Evolutionary conservation across 371 early-diverging fungal genomes (phyloP).

Genomic region (Rhizopus stolonifer): DNA sequence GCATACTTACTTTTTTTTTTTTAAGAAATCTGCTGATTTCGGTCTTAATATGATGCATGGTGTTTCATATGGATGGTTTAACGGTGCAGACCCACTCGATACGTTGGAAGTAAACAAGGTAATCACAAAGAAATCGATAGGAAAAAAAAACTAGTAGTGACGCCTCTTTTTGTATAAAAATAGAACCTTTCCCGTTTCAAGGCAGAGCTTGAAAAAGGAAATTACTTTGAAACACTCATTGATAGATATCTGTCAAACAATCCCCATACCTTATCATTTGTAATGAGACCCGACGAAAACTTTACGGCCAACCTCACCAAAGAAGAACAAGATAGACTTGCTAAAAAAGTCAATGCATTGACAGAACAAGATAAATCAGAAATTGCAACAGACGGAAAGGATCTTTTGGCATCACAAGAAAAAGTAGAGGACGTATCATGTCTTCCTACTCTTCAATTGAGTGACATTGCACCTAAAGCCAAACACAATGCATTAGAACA

Average conservation of each 20-base stretch:
- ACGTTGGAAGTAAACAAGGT: conserved; percentile 78
- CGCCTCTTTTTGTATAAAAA: background rate
- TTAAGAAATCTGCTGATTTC: conserved; percentile 83
- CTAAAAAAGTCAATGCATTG: conserved; percentile 56
- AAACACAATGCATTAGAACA: conserved; percentile 69
- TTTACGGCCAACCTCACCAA: conserved; percentile 57
- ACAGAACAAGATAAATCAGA: conserved; percentile 57
- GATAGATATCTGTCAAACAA: conserved; percentile 79
- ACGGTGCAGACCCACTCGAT: conserved; percentile 85
- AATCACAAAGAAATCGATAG: conserved; percentile 1
- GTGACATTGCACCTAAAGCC: conserved; percentile 68
- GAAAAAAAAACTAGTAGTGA: background rate
- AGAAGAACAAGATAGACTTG: conserved; percentile 69
- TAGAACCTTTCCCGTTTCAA: conserved; percentile 76
- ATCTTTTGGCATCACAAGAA: conserved; percentile 71
- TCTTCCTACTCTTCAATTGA: conserved; percentile 78
- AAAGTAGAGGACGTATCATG: conserved; percentile 73
- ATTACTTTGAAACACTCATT: conserved; percentile 71
- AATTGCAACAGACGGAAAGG: conserved; percentile 62
- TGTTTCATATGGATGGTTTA: conserved; percentile 82
- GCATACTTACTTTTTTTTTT: conserved; percentile 1
- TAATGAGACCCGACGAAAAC: conserved; percentile 78
- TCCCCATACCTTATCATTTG: conserved; percentile 70
- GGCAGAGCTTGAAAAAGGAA: conserved; percentile 57
- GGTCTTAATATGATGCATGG: conserved; percentile 82